Base-by-base conservation (phyloP, 1,284 basidiomycete species). In the Anthracocystis setariae region DNA sequence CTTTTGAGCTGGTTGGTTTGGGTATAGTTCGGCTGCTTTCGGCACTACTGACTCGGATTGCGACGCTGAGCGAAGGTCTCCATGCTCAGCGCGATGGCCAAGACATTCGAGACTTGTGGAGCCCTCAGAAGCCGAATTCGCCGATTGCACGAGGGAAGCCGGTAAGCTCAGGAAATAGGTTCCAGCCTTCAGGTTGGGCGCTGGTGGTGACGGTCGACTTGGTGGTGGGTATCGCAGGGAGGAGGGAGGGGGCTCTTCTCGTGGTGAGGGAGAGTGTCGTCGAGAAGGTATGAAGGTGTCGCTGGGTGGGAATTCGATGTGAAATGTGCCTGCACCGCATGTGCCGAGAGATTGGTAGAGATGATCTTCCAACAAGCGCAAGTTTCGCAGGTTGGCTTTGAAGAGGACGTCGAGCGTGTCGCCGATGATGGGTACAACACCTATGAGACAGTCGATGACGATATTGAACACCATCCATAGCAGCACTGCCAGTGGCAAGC, bases 371-470 rank as follows among this genome's bases (percentile, higher is more conserved):
- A 82, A 54, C 33, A 78, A 44, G 12, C 63, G 66, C 24, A 82
- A 52, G 37, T 82, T 82, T 21, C 79, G 57, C 29, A 80, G 46
- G 42, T 81, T 82, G 8, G 78, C 73, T 52, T 82, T 80, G 67
- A 82, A 82, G 8, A 79, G 60, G 7, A 82, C 74, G 46, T 82
- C 81, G 17, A 81, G 61, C 4, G 76, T 55, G 54, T 82, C 81
- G 3, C 81, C 81, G 15, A 82, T 51, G 15, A 82, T n/a, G 33
- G 81, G 81, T 13, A 82, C 54, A n/a, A 81, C 51, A 3, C 81
- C 81, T 5, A 82, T 44, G 15, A 77, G 29, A 38, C 62, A 60
- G 64, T 82, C 80, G 15, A 82, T 12, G 15, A 81, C 42, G 33
- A 78, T 66, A 40, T 79, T 81, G 50, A 78, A 39, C 2, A 78